Evolutionary conservation across 441 rosid species (phyloP).

Genomic region (Kokia cookei): DNA sequence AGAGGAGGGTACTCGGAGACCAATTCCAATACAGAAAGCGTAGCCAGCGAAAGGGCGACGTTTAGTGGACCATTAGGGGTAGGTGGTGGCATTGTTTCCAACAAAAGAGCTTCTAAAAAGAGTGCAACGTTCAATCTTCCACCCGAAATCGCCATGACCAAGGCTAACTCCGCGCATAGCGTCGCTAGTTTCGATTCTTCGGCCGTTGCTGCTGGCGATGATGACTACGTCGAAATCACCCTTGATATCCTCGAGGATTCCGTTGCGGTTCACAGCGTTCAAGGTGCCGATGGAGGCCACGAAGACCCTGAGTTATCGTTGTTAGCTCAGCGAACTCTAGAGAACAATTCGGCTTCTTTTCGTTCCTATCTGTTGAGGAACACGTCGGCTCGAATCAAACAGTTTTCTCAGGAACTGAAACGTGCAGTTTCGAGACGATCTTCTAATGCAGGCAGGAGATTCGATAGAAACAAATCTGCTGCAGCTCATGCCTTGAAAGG

Average conservation of each 20-base stretch:
- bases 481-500: slow-evolving; percentile 81
- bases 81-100: slow-evolving; percentile 19
- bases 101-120: slow-evolving; percentile 52
- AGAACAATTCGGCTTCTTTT: slow-evolving; percentile 41
- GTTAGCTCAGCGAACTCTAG: slow-evolving; percentile 58
- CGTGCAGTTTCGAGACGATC: slow-evolving; percentile 58
- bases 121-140: slow-evolving; percentile 63
- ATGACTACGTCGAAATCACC: slow-evolving; percentile 72
- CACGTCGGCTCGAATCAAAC: slow-evolving; percentile 56
- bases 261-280: slow-evolving; percentile 73
- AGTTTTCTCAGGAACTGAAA: slow-evolving; percentile 70
- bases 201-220: slow-evolving; percentile 14
- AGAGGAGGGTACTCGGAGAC: slow-evolving; percentile 41
- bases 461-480: slow-evolving; percentile 71
- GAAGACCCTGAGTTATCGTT: slow-evolving; percentile 64
- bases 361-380: slow-evolving; percentile 37
- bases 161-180: slow-evolving; percentile 13
- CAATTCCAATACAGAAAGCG: slow-evolving; percentile 57
- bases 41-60: slow-evolving; percentile 41
- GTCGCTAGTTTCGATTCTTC: neutral
- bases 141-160: slow-evolving; percentile 14
- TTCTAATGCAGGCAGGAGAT: slow-evolving; percentile 24
- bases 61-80: slow-evolving; percentile 58
- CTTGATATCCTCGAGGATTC: slow-evolving; percentile 67
- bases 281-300: slow-evolving; percentile 34